Base-by-base conservation (phyloP, 495 filamentous ascomycete species). In the Trichoderma gamsii region DNA sequence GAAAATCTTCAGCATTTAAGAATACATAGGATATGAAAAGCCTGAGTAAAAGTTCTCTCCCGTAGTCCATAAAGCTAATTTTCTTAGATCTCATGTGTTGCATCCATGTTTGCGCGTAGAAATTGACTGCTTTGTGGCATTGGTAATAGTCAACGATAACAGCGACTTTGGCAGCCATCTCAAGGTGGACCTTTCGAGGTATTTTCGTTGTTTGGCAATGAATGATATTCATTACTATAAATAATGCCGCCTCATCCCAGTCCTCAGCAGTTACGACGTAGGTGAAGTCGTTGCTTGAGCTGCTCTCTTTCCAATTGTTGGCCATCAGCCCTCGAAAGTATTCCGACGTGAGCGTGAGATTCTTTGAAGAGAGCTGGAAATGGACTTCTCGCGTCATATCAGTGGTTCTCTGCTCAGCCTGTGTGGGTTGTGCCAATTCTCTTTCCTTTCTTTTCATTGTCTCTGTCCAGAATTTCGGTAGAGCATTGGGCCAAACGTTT, bases 121-220 rank as follows among this genome's bases (percentile, higher is more conserved):
- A 18, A 38, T 70, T 44, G 1, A 83, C 49, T 2, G 69, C 73
- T 12, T 81, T 77, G n/a, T 73, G 71, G 66, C 79, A 82, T 32
- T 76, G 65, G 68, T 85, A 83, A 66, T 82, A 82, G 68, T 86
- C 81, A 6, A 81, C 78, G 12, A 86, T 66, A 9, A 80, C 76
- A 16, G 79, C 73, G 43, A 86, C 69, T 66, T 83, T 78, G 18
- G 78, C 78, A 18, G 85, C 74, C 67, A 76, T 74, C 16, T 82
- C 77, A 0, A 83, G 69, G 13, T 63, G 69, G 8, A 85, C 11
- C 1, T 32, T 3, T 8, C 0, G 9, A 1, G 61, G 27, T 35
- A 64, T 12, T 12, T 35, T 8, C 7, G 15, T 5, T 0, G 61
- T 64, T 27, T 35, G 27, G 8, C 61, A 6, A 1, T 64, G 61